Percentiles rank a stretch among this genome's conserved stretches.
Evolutionary conservation across 805 yeast genomes (phyloP).

Genomic region (Candida ovalis): DNA sequence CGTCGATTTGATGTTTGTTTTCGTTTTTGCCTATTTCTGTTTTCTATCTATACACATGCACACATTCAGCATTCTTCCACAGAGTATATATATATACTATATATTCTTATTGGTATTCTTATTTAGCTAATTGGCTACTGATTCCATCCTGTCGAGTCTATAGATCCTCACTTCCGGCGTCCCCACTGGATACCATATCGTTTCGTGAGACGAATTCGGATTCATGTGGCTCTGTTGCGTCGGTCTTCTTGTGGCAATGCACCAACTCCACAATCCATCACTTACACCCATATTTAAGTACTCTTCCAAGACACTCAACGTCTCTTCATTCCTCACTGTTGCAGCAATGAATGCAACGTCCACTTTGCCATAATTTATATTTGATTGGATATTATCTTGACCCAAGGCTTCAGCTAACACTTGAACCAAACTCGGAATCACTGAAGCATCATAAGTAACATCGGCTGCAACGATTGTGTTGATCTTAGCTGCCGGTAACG

Average conservation of each 20-base stretch:
- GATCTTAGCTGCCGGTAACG: conserved; percentile 33
- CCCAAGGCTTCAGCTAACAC: conserved; percentile 41
- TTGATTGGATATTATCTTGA: conserved; percentile 8
- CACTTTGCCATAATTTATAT: conserved; percentile 12
- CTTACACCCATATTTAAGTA: conserved; percentile 27
- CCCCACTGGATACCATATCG: conserved; percentile 20
- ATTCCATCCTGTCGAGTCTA: too few species aligned
- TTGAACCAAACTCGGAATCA: conserved; percentile 51
- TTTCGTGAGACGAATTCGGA: conserved; percentile 9
- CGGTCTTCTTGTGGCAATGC: conserved; percentile 8
- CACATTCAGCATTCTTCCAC: too few species aligned
- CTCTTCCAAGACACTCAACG: conserved; percentile 41
- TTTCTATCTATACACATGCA: too few species aligned
- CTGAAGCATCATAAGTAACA: conserved; percentile 73
- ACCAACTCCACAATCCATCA: conserved; percentile 28
- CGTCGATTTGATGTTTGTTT: background rate
- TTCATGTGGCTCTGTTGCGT: background rate
- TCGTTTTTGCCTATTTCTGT: background rate
- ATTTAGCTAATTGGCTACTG: too few species aligned
- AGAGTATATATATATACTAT: too few species aligned
- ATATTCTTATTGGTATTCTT: too few species aligned
- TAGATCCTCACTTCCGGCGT: conserved; percentile 25
- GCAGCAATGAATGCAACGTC: conserved; percentile 52
- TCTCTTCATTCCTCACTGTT: conserved; percentile 62
- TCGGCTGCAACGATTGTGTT: conserved; percentile 78